Conservation (phyloP, 2,329 filamentous ascomycete species). For the Colletotrichum lini region DNA sequence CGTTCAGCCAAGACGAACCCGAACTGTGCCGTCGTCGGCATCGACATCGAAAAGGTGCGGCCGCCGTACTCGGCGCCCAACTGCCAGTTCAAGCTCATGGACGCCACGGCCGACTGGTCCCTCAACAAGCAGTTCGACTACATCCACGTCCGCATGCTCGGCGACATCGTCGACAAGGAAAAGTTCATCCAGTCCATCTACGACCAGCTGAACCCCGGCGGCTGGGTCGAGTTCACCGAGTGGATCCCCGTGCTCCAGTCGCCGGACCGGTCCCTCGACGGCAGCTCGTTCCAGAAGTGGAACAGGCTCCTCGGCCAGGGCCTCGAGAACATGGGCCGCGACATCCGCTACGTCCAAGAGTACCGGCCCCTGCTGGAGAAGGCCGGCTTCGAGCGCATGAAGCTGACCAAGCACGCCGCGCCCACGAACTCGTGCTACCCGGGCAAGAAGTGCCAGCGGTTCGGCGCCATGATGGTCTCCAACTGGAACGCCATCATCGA, state of each 20-base stretch:
- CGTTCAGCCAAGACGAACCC: slow-evolving; percentile 46
- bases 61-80: slow-evolving; percentile 47
- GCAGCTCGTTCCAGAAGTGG: slow-evolving; percentile 51
- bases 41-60: slow-evolving; percentile 50
- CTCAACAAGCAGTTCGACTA: slow-evolving; percentile 49
- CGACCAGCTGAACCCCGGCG: slow-evolving; percentile 47
- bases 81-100: slow-evolving; percentile 49
- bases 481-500: slow-evolving; percentile 47
- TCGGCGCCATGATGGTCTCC: slow-evolving; percentile 48
- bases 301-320: slow-evolving; percentile 49
- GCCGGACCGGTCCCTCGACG: slow-evolving; percentile 50
- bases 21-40: slow-evolving; percentile 47
- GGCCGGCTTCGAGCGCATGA: slow-evolving; percentile 47
- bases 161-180: slow-evolving; percentile 47
- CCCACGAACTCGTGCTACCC: slow-evolving; percentile 50
- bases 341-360: slow-evolving; percentile 48
- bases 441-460: slow-evolving; percentile 48
- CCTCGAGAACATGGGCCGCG: slow-evolving; percentile 49
- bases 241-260: slow-evolving; percentile 51
- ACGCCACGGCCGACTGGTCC: slow-evolving; percentile 48
- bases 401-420: slow-evolving; percentile 48
- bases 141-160: slow-evolving; percentile 52
- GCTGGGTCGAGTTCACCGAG: slow-evolving; percentile 52
- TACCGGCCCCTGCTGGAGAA: slow-evolving; percentile 47
- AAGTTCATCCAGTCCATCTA: slow-evolving; percentile 49